Evolutionary conservation across 78 protist genomes (phyloP).

Genomic region (Isochrysis galbana): DNA sequence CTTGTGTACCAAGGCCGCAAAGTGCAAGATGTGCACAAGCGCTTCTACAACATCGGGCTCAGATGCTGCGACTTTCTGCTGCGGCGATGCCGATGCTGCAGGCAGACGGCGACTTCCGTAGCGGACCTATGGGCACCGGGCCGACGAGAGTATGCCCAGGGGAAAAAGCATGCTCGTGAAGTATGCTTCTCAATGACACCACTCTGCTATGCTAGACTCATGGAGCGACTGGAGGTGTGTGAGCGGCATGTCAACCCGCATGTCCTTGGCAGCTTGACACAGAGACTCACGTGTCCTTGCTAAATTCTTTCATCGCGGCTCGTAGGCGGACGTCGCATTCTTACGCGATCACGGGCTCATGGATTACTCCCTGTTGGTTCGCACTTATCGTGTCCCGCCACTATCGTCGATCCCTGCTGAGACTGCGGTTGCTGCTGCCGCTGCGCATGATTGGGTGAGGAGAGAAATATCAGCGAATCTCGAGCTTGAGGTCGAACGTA

Average conservation of each 20-base stretch:
- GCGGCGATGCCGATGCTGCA: neutral
- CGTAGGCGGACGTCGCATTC: neutral
- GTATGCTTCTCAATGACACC: neutral
- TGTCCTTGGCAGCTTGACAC: no score
- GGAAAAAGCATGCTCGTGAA: neutral
- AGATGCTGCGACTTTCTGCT: neutral
- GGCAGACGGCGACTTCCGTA: neutral
- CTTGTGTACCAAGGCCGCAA: neutral
- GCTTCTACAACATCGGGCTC: neutral
- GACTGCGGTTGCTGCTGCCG: no score
- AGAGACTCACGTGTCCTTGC: no score
- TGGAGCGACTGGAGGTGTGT: neutral
- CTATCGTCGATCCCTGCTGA: no score
- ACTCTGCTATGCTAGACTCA: no score
- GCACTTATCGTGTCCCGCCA: neutral
- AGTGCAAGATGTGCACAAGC: neutral
- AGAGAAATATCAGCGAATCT: no score
- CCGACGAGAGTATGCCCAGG: neutral
- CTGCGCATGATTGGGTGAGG: no score
- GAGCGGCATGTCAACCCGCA: no score
- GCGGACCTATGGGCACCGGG: neutral
- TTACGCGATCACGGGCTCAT: neutral
- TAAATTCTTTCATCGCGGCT: no score
- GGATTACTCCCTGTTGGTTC: neutral
- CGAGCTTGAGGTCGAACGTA: no score